Base-by-base conservation (phyloP, 2,329 filamentous ascomycete genomes). In the Apiospora phragmitis region DNA sequence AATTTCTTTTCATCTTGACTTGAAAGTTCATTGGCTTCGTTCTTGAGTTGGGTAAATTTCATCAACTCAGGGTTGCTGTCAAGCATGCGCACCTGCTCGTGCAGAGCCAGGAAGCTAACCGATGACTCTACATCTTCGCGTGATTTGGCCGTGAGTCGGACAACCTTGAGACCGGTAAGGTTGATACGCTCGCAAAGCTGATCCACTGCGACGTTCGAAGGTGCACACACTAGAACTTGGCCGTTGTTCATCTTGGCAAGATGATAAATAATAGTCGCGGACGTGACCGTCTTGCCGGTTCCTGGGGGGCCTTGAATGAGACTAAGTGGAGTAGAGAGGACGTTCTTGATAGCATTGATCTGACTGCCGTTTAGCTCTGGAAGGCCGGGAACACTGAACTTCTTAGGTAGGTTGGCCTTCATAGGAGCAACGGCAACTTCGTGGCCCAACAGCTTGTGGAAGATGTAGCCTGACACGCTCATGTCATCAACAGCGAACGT, bases 101-200 rank as follows among this genome's bases (percentile, higher is more conserved):
- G 96, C 68, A 99, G 87, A 45, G 96, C 96, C 51, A 99, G 86
- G 83, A 98, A 98, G 76, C 94, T 94, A 75, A 99, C 96, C 4
- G 95, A 95, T n/a, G 95, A 98, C 81, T 99, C 96, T 12, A 99
- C 96, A 85, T 99, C 96, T 81, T 99, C 96, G 72, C 96, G 93
- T 68, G 96, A 99, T 83, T 99, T 99, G 72, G 96, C 96, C n/a
- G 96, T 99, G 71, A 99, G 90, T 78, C 96, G 95, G 59, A 98
- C 96, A 69, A 97, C 96, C 85, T 99, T 99, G 74, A 99, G 87
- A 2, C 95, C 95, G 43, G 96, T 99, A 70, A 91, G 90, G 82
- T 98, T 95, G 73, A 99, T 95, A 65, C 97, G 94, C 83, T 99
- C 96, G 80, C 96, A 99, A 41, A 99, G 91, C 82, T 99, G 96